Conservation (phyloP, 1,284 basidiomycete genomes). For the Trichosporon sp. region DNA sequence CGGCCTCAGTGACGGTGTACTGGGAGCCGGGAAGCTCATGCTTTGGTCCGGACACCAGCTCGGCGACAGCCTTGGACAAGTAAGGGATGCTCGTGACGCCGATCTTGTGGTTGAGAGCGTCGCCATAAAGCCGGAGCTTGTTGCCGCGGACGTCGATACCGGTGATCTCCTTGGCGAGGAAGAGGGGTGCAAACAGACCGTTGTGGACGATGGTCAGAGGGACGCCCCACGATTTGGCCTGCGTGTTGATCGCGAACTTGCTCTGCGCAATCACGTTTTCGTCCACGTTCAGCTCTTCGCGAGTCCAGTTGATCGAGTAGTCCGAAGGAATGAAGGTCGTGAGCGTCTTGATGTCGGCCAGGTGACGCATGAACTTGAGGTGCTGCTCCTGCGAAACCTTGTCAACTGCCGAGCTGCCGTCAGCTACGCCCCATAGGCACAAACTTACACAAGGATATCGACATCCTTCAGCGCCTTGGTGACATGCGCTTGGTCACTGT, state of each 20-base stretch:
- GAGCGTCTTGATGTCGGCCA: constrained; percentile 21
- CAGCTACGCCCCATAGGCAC: background rate
- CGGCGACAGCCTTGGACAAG: constrained; percentile 20
- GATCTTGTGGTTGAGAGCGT: constrained; percentile 4
- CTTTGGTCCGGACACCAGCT: constrained; percentile 18
- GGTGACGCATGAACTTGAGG: constrained; percentile 16
- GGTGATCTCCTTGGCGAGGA: background rate
- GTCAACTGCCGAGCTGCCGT: constrained; percentile 22
- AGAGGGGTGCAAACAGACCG: constrained; percentile 28
- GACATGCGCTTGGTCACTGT: constrained; percentile 4
- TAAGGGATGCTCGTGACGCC: constrained; percentile 22
- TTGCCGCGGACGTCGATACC: constrained; percentile 29
- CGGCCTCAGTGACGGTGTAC: constrained; percentile 23
- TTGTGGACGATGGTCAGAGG: constrained; percentile 23
- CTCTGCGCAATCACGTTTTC: background rate
- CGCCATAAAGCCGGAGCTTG: constrained; percentile 24
- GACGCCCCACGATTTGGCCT: constrained; percentile 20
- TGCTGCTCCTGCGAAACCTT: constrained; percentile 16
- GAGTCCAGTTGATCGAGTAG: constrained; percentile 26
- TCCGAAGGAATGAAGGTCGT: constrained; percentile 29
- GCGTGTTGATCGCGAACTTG: constrained; percentile 7
- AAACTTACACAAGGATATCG: constrained; percentile 22
- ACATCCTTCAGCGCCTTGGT: constrained; percentile 13
- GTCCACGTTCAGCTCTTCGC: constrained; percentile 11
- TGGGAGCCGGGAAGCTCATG: background rate